Base-by-base conservation (phyloP, 2,329 filamentous ascomycete genomes). In the Aspergillus pseudoviridinutans region DNA sequence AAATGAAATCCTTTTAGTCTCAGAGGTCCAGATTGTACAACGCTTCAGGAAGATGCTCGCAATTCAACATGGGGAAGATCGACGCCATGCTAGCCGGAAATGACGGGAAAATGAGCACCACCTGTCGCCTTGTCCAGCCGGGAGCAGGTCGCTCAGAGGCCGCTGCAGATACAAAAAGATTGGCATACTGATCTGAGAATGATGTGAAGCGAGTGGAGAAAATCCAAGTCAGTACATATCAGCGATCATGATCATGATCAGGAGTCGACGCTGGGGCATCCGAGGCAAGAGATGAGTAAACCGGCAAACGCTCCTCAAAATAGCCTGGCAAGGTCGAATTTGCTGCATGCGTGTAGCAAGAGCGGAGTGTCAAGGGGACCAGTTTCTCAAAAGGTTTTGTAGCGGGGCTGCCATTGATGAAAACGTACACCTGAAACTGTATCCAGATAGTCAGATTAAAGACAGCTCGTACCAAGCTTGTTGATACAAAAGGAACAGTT, bases 251-350 rank as follows among this genome's bases (percentile, higher is more conserved):
- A 17, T 49, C 47, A 3, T 49, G 12, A 20, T 49, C n/a, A 25
- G 3, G 6, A 49, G 47, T 17, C 51, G 41, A 44, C 55, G 20
- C 20, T 14, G 41, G 44, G 24, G 42, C n/a, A 20, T 49, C 44
- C 22, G 12, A 5, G 14, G 14, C 7, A 35, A 14, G 32, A 14
- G 14, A 38, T 17, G 32, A 38, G 32, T 38, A 38, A 3, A 3
- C 32, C 14, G 32, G 28, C 47, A 49, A 12, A 4, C 5, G 17
- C 47, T 27, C 28, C 12, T 49, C 47, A 29, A 29, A 51, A 42
- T 62, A 62, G 6, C 53, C 46, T 2, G 60, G 60, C 12, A 60
- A 51, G 9, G 55, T 54, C 3, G 60, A 51, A 29, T 60, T 62
- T n/a, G 53, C 55, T 10, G 53, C 53, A 8, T 58, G 44, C 8